A percentile compares a stretch with the other conserved stretches of the same genome.
Conservation (phyloP, 805 yeast genomes). For the Ogataea ramenticola region DNA sequence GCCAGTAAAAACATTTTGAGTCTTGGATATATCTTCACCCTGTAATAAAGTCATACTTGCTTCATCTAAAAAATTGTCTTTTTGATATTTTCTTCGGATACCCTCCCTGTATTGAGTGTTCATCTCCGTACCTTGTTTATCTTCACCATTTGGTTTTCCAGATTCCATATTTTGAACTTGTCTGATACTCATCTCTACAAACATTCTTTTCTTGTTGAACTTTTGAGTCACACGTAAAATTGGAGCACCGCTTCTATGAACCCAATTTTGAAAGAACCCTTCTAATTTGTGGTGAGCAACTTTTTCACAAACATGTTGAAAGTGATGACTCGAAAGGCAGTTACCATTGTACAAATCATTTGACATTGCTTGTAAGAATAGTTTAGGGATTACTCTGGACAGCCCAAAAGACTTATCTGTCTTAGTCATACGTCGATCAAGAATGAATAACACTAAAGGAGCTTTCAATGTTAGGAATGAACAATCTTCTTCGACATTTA, state of each 20-base stretch:
- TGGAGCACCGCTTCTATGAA: conserved; percentile 83
- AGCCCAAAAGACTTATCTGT: conserved; percentile 92
- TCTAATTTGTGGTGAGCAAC: conserved; percentile 84
- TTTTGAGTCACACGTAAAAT: conserved; percentile 81
- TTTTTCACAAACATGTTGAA: conserved; percentile 90
- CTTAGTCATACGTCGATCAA: conserved; percentile 91
- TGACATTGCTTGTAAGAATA: conserved; percentile 91
- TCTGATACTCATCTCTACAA: conserved; percentile 88
- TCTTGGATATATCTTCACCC: conserved; percentile 28
- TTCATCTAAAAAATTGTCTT: conserved; percentile 37
- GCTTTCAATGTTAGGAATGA: conserved; percentile 71
- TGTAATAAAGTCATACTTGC: conserved; percentile 35
- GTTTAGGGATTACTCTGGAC: conserved; percentile 83
- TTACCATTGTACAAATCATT: conserved; percentile 80
- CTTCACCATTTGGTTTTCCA: conserved; percentile 9
- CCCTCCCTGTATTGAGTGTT: conserved; percentile 6
- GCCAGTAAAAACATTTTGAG: conserved; percentile 66
- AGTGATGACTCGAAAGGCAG: conserved; percentile 71
- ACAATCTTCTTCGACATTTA: conserved; percentile 48
- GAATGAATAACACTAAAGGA: conserved; percentile 74
- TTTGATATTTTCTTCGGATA: conserved; percentile 14
- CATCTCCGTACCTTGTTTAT: conserved; percentile 7
- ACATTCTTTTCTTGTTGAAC: conserved; percentile 88
- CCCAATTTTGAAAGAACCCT: conserved; percentile 88
- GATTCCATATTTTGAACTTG: conserved; percentile 68